Percentiles rank a stretch among this genome's conserved stretches.
Conservation (phyloP, 1,284 basidiomycete species). For the Cryptococcus wingfieldii region DNA sequence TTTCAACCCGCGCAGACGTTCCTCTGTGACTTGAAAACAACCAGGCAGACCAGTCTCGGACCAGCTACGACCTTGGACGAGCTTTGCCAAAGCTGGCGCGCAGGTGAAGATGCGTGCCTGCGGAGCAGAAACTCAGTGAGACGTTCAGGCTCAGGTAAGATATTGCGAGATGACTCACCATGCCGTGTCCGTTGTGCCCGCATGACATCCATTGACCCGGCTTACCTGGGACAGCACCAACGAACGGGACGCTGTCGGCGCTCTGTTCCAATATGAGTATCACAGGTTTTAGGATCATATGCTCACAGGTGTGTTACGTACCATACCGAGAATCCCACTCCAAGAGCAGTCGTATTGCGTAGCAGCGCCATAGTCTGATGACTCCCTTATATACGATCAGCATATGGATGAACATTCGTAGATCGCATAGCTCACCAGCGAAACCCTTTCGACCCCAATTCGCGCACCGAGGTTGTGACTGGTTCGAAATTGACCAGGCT, state of each 20-base stretch:
- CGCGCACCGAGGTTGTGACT: conserved; percentile 18
- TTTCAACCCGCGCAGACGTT: conserved; percentile 8
- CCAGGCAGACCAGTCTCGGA: conserved; percentile 18
- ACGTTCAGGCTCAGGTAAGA: background rate
- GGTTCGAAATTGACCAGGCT: conserved; percentile 24
- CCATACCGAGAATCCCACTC: conserved; percentile 30
- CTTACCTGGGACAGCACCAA: conserved; percentile 31
- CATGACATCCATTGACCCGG: conserved; percentile 29
- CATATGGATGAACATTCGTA: background rate
- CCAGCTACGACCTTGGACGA: conserved; percentile 25
- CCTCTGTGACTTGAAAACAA: conserved; percentile 24
- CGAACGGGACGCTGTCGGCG: conserved; percentile 27
- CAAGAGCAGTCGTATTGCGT: conserved; percentile 24
- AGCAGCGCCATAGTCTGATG: conserved; percentile 3
- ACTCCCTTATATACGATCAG: conserved; percentile 8
- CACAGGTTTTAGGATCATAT: background rate
- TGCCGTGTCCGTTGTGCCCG: conserved; percentile 35
- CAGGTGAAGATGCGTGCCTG: conserved; percentile 30
- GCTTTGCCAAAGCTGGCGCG: conserved; percentile 27
- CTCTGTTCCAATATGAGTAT: conserved; percentile 15
- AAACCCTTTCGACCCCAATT: conserved; percentile 13
- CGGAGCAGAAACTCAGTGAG: background rate
- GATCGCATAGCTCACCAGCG: conserved; percentile 9
- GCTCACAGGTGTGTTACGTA: conserved; percentile 6
- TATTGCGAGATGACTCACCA: conserved; percentile 12